phyloP scores from a whole-genome alignment of 2,329 filamentous ascomycete genomes.

The Penicillium sp. region DNA sequence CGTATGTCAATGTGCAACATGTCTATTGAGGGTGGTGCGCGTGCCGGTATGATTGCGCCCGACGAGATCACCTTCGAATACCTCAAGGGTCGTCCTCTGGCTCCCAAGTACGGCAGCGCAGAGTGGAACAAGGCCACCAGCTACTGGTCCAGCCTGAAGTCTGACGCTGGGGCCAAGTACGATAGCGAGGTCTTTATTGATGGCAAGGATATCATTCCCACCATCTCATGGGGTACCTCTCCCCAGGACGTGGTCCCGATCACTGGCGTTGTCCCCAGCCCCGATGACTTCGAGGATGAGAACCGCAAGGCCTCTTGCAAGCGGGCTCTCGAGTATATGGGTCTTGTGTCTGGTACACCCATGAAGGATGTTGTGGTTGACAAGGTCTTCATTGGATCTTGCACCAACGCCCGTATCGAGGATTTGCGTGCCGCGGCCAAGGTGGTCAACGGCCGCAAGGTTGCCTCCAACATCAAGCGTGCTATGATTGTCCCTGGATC shows the following conservation, averaged over 20 bases:
- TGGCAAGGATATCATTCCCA: conserved; percentile 84
- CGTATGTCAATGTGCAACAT: conserved; percentile 99
- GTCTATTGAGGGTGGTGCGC: conserved; percentile 91
- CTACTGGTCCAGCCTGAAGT: conserved; percentile 80
- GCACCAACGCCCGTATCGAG: conserved; percentile 94
- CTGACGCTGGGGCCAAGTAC: conserved; percentile 79
- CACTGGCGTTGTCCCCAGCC: conserved; percentile 78
- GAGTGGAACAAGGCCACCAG: conserved; percentile 82
- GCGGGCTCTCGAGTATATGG: conserved; percentile 92
- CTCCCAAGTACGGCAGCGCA: conserved; percentile 70
- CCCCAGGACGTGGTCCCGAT: conserved; percentile 95
- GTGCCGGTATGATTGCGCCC: conserved; percentile 93
- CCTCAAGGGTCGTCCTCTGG: conserved; percentile 80
- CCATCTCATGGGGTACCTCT: conserved; percentile 92
- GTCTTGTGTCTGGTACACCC: conserved; percentile 69
- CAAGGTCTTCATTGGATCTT: conserved; percentile 96
- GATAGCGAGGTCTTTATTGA: conserved; percentile 85
- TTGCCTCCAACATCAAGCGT: conserved; percentile 79
- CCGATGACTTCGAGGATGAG: conserved; percentile 73
- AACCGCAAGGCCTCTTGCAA: conserved; percentile 70
- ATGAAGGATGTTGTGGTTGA: conserved; percentile 90
- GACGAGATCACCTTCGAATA: conserved; percentile 93
- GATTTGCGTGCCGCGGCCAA: conserved; percentile 80
- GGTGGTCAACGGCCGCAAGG: conserved; percentile 76
- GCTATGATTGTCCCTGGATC: conserved; percentile 96